A percentile compares a stretch with the other conserved stretches of the same genome.
phyloP scores from a whole-genome alignment of 257 asterid genomes.

The Penstemon davidsonii region DNA sequence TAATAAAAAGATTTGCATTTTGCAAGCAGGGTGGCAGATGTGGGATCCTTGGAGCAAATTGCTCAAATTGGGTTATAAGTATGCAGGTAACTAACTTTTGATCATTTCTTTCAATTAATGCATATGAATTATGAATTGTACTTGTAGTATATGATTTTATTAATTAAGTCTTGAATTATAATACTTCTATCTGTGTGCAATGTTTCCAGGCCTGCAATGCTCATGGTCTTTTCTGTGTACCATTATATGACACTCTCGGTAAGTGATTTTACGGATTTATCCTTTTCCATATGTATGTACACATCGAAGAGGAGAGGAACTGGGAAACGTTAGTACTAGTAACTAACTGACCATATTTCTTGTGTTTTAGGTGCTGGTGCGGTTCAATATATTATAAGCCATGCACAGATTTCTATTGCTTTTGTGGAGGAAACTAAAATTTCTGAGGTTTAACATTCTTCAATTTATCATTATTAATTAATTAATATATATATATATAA shows the following conservation, averaged over 20 bases:
- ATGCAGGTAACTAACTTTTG: conserved; percentile 55
- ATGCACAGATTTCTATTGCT: conserved; percentile 69
- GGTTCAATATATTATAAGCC: conserved; percentile 68
- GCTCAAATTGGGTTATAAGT: conserved; percentile 73
- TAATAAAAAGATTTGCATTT: no score
- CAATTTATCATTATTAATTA: not conserved
- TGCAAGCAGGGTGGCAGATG: conserved; percentile 62
- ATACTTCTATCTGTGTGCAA: not conserved
- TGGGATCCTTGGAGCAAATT: conserved; percentile 82
- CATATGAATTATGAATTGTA: not conserved
- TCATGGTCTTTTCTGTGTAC: conserved; percentile 68
- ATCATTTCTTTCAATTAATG: no score
- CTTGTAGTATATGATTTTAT: not conserved
- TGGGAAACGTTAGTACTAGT: not conserved
- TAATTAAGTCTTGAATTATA: not conserved
- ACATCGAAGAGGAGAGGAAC: not conserved
- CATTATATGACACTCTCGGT: conserved; percentile 84
- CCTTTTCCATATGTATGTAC: not conserved
- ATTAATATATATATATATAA: no score
- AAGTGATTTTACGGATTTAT: conserved; percentile 18
- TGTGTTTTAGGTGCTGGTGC: conserved; percentile 74
- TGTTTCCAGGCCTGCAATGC: conserved; percentile 82
- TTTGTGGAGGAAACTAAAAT: conserved; percentile 71
- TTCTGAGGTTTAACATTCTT: conserved; percentile 50
- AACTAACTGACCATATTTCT: not conserved